Percentiles rank a stretch among this genome's conserved stretches.
phyloP scores from a whole-genome alignment of 2,329 filamentous ascomycete species.

The Verticillium longisporum region DNA sequence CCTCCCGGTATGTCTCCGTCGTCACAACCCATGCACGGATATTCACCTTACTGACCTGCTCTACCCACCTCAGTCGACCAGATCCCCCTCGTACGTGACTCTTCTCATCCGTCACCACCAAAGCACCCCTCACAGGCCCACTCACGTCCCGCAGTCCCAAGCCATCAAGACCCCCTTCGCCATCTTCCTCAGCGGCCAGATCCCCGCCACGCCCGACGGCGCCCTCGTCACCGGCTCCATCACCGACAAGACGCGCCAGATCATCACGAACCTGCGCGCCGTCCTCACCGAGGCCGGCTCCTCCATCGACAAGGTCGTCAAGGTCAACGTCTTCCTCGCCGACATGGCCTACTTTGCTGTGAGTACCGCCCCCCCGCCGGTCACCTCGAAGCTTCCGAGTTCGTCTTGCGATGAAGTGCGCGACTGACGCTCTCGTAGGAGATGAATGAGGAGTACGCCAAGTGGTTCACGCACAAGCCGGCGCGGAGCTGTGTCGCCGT shows the following conservation, averaged over 20 bases:
- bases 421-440: constrained; percentile 30
- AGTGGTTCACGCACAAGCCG: constrained; percentile 45
- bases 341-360: constrained; percentile 68
- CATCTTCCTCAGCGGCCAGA: not conserved
- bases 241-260: constrained; percentile 36
- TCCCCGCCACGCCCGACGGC: not conserved
- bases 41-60: not conserved
- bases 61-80: constrained; percentile 33
- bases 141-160: constrained; percentile 7
- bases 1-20: not conserved
- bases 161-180: not conserved
- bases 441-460: constrained; percentile 81
- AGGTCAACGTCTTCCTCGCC: constrained; percentile 66
- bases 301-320: constrained; percentile 59
- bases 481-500: constrained; percentile 25
- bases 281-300: constrained; percentile 64
- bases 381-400: constrained; percentile 37
- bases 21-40: not conserved
- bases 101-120: constrained; percentile 56
- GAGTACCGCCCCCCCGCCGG: constrained; percentile 66
- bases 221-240: not conserved
- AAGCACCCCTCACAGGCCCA: constrained; percentile 54
- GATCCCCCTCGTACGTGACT: constrained; percentile 5
- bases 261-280: constrained; percentile 64
- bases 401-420: constrained; percentile 37